These are phyloP conservation scores for Ceratocystis smalleyi DNA, from an alignment of 2,329 filamentous ascomycete species.

Conservation along the genomic window DNA sequence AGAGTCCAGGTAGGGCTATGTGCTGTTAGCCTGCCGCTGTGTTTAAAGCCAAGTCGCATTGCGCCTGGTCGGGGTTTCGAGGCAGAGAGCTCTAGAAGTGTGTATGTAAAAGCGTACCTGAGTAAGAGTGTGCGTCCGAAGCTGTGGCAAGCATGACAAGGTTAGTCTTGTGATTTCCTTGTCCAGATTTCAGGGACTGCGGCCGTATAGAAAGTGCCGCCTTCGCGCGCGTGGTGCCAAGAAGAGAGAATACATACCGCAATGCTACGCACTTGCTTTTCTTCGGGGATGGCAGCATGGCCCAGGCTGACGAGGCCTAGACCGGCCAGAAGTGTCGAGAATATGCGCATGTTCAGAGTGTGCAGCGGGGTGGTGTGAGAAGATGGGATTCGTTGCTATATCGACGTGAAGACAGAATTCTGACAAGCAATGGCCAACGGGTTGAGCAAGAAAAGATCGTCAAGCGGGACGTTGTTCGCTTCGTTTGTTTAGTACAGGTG, in stretches of 20 bases:
- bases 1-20: slow-evolving; percentile 85
- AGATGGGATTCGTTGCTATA: not conserved
- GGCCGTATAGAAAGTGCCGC: not conserved
- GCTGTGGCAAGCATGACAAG: slow-evolving; percentile 31
- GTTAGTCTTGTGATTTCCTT: slow-evolving; percentile 5
- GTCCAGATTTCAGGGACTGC: too few species aligned
- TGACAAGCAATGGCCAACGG: not conserved
- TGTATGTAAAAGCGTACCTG: slow-evolving; percentile 41
- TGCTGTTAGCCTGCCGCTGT: slow-evolving; percentile 16
- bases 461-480: not conserved
- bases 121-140: slow-evolving; percentile 72
- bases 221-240: not conserved
- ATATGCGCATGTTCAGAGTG: slow-evolving; percentile 13
- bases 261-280: slow-evolving; percentile 18
- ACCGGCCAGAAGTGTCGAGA: slow-evolving; percentile 16
- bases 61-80: slow-evolving; percentile 18
- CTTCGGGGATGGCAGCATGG: slow-evolving; percentile 12
- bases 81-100: slow-evolving; percentile 9
- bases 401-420: not conserved
- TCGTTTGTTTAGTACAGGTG: not conserved
- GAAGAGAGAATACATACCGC: slow-evolving; percentile 16
- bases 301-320: slow-evolving; percentile 12
- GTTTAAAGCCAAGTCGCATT: slow-evolving; percentile 15
- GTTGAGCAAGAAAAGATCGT: not conserved
- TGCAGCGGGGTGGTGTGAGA: not conserved